These are phyloP conservation scores for Teratosphaeria viscida DNA, from an alignment of 2,329 filamentous ascomycete species.

Conservation along the genomic window DNA sequence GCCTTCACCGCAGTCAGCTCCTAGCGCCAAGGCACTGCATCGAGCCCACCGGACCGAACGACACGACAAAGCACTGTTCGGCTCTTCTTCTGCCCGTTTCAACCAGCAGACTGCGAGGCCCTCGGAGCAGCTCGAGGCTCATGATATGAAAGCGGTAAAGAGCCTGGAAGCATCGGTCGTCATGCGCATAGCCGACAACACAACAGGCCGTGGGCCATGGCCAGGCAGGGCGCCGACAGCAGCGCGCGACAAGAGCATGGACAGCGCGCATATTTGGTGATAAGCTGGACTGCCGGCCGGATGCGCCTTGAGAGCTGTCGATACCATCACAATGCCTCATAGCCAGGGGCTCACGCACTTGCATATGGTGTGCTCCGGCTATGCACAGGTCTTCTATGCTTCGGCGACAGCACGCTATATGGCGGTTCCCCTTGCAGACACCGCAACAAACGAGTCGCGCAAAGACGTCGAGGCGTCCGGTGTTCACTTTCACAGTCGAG, in stretches of 20 bases:
- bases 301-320: not conserved
- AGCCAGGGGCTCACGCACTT: not conserved
- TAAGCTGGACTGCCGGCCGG: not conserved
- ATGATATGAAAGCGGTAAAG: not conserved
- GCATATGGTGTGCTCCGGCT: not conserved
- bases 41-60: not conserved
- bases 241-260: not conserved
- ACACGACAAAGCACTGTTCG: too few relatives aligned
- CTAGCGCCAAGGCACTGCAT: not conserved
- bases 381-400: not conserved
- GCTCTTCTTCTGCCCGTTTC: too few relatives aligned
- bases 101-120: not conserved
- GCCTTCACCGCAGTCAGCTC: not conserved
- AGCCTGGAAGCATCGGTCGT: not conserved
- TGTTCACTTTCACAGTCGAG: not conserved
- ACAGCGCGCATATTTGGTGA: not conserved
- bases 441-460: too few relatives aligned
- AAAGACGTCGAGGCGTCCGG: not conserved
- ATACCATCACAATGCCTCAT: not conserved
- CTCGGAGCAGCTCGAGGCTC: too few relatives aligned
- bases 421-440: not conserved
- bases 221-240: not conserved
- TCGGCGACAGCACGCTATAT: not conserved
- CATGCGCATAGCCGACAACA: not conserved
- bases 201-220: not conserved